Conservation (phyloP, 306 rosid species). For the Rubus idaeus region DNA sequence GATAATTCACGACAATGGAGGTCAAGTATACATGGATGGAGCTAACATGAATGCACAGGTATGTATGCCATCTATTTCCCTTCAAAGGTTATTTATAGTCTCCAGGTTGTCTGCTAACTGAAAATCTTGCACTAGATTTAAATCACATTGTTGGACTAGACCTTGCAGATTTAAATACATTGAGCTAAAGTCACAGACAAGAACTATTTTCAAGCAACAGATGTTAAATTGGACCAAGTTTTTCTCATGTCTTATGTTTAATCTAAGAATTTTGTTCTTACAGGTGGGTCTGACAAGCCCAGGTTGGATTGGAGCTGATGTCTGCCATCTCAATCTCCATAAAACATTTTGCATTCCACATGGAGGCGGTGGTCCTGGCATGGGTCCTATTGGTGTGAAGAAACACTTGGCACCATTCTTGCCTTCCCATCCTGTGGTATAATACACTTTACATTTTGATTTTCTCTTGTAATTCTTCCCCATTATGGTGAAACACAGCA, state of each 20-base stretch:
- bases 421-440: constrained; percentile 99
- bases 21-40: constrained; percentile 99
- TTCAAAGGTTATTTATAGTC: constrained; percentile 1
- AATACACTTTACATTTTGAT: neutral
- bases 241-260: neutral
- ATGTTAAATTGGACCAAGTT: neutral
- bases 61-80: constrained; percentile 21
- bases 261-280: constrained; percentile 22
- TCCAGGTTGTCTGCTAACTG: neutral
- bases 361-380: constrained; percentile 99
- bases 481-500: neutral
- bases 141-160: neutral
- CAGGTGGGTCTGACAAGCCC: constrained; percentile 99
- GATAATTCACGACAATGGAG: constrained; percentile 98
- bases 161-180: neutral
- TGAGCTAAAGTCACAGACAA: neutral
- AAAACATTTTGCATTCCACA: constrained; percentile 99
- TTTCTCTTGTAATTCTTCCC: neutral
- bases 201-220: neutral
- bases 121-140: neutral
- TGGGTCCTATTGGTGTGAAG: constrained; percentile 99
- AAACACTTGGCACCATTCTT: constrained; percentile 96
- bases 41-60: constrained; percentile 99
- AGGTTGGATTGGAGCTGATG: constrained; percentile 99
- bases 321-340: constrained; percentile 99